These are phyloP conservation scores for Candida oleophila DNA, from an alignment of 805 yeast genomes.

Conservation along the genomic window DNA sequence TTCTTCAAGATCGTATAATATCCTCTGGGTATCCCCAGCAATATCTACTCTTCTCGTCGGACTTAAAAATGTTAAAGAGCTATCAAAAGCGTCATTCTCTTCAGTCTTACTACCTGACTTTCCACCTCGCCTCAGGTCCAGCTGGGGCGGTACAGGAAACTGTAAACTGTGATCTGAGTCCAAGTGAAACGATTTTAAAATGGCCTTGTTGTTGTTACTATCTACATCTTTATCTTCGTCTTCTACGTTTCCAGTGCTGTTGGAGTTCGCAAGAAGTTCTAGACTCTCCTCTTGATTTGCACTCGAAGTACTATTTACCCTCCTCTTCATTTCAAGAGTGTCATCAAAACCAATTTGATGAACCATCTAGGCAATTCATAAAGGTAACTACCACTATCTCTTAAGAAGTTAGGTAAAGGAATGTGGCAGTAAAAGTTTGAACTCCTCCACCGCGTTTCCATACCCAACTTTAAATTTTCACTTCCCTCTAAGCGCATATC, in stretches of 20 bases:
- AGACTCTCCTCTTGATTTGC: not conserved
- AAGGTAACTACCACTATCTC: not conserved
- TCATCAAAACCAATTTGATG: constrained; percentile 1
- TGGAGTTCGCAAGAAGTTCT: not conserved
- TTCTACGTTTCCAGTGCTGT: not conserved
- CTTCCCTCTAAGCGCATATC: not conserved
- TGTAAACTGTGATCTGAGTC: constrained; percentile 1
- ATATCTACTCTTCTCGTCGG: not conserved
- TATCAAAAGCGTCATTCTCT: not conserved
- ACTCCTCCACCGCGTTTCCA: not conserved
- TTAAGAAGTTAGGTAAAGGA: too few species aligned
- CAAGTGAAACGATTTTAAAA: constrained; percentile 2
- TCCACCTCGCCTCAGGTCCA: not conserved
- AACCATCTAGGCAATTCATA: not conserved
- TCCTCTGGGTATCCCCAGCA: not conserved
- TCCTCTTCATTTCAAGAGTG: constrained; percentile 2
- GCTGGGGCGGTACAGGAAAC: not conserved
- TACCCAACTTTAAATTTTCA: not conserved
- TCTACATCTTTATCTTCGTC: not conserved
- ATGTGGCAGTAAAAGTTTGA: too few species aligned
- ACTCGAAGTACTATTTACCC: not conserved
- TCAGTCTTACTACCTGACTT: not conserved
- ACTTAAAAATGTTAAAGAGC: not conserved
- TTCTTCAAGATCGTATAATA: not conserved
- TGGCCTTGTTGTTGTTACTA: not conserved